Conservation (phyloP, 225 moss, liverwort and hornwort species). For the Rhytidiadelphus loreus region DNA sequence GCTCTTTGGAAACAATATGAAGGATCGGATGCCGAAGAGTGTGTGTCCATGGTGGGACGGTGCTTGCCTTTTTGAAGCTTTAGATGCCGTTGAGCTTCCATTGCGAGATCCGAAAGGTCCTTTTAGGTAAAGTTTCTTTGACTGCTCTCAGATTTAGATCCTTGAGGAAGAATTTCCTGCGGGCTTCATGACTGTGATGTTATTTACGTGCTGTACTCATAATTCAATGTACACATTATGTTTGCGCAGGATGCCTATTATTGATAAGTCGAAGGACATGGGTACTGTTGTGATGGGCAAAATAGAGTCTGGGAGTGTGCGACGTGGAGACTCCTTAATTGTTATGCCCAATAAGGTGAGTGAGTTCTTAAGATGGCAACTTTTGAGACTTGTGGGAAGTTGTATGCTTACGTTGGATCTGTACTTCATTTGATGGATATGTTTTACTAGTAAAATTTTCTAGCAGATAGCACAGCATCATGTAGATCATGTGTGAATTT, state of each 20-base stretch:
- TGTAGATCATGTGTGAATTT: background rate
- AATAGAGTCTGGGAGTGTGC: slow-evolving; percentile 95
- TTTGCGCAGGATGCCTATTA: slow-evolving; percentile 53
- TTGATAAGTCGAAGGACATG: slow-evolving; percentile 97
- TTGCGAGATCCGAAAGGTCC: slow-evolving; percentile 63
- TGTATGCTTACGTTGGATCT: background rate
- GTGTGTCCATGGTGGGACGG: slow-evolving; percentile 89
- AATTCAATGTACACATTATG: background rate
- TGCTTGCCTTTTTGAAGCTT: slow-evolving; percentile 78
- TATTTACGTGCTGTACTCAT: background rate
- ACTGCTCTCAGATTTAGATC: background rate
- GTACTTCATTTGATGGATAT: background rate
- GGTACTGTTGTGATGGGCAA: slow-evolving; percentile 98
- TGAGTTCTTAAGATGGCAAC: background rate
- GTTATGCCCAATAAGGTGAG: slow-evolving; percentile 73
- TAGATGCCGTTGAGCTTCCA: slow-evolving; percentile 79
- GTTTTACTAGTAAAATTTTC: background rate
- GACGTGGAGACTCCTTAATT: slow-evolving; percentile 77
- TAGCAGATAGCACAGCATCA: background rate
- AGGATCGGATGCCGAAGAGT: slow-evolving; percentile 47
- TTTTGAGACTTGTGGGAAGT: background rate
- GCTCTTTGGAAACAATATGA: slow-evolving; percentile 71
- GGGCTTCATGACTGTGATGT: background rate
- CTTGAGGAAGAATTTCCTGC: background rate
- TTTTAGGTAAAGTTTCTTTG: slow-evolving; percentile 41